Evolutionary conservation across 2,329 filamentous ascomycete species (phyloP).

Genomic region (Neurospora sp.): DNA sequence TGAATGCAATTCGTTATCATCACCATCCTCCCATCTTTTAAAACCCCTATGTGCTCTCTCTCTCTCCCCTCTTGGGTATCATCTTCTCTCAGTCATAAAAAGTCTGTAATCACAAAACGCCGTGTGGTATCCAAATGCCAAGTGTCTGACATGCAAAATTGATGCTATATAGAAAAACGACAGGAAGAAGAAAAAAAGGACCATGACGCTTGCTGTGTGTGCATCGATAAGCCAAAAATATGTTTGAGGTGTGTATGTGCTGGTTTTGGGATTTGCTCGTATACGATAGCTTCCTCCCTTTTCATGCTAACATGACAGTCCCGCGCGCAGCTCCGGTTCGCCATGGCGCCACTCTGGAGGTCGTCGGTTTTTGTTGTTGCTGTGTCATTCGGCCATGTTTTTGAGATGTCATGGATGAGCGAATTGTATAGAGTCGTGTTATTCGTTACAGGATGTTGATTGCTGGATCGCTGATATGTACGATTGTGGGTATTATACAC

Average conservation of each 20-base stretch:
- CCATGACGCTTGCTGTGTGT: neutral
- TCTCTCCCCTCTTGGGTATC: neutral
- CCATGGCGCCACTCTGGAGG: neutral
- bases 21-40: neutral
- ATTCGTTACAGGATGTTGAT: neutral
- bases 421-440: neutral
- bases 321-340: neutral
- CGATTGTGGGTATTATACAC: conserved; percentile 11
- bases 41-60: neutral
- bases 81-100: neutral
- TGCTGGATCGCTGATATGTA: neutral
- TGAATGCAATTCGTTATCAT: conserved; percentile 1
- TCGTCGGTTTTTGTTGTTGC: neutral
- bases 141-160: neutral
- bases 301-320: neutral
- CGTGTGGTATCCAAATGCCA: neutral
- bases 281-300: neutral
- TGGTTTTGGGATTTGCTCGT: neutral
- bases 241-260: neutral
- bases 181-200: neutral
- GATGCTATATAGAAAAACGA: neutral
- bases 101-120: neutral
- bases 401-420: too few species aligned
- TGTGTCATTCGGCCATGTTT: too few species aligned
- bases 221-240: neutral